These are phyloP conservation scores for Pseudonectria foliicola DNA, from an alignment of 2,329 filamentous ascomycete species.

Conservation along the genomic window DNA sequence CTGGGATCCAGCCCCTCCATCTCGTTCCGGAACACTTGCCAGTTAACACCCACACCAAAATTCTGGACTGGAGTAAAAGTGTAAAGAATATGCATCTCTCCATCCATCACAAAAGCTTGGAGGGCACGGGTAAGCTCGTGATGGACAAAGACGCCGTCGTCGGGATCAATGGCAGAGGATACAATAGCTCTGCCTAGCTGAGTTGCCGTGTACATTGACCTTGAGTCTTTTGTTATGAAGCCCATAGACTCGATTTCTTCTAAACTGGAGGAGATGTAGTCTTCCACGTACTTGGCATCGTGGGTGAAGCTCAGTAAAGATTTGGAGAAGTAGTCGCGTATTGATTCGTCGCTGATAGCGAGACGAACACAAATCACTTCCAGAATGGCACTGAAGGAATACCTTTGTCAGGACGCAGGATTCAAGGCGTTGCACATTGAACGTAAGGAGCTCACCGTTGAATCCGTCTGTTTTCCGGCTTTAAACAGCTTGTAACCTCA, in stretches of 20 bases:
- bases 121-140: slow-evolving; percentile 61
- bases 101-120: slow-evolving; percentile 69
- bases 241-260: slow-evolving; percentile 47
- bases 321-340: slow-evolving; percentile 61
- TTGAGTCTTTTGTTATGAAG: slow-evolving; percentile 45
- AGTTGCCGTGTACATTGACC: slow-evolving; percentile 52
- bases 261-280: slow-evolving; percentile 52
- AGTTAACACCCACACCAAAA: slow-evolving; percentile 52
- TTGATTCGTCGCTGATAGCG: slow-evolving; percentile 55
- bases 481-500: slow-evolving; percentile 60
- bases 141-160: slow-evolving; percentile 68
- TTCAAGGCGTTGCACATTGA: neutral
- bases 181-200: slow-evolving; percentile 64
- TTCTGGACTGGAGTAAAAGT: slow-evolving; percentile 67
- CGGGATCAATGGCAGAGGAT: slow-evolving; percentile 63
- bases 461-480: slow-evolving; percentile 59
- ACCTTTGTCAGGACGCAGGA: slow-evolving; percentile 7
- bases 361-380: slow-evolving; percentile 64
- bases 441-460: slow-evolving; percentile 42
- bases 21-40: slow-evolving; percentile 65
- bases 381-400: slow-evolving; percentile 58
- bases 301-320: slow-evolving; percentile 58
- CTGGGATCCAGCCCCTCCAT: slow-evolving; percentile 66
- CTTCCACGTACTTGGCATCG: slow-evolving; percentile 40
- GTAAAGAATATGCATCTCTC: slow-evolving; percentile 74